Evolutionary conservation across 306 rosid species (phyloP), one percentile per base, ranked within the genome.

Genomic region (Sphenostylis stenocarpa): DNA sequence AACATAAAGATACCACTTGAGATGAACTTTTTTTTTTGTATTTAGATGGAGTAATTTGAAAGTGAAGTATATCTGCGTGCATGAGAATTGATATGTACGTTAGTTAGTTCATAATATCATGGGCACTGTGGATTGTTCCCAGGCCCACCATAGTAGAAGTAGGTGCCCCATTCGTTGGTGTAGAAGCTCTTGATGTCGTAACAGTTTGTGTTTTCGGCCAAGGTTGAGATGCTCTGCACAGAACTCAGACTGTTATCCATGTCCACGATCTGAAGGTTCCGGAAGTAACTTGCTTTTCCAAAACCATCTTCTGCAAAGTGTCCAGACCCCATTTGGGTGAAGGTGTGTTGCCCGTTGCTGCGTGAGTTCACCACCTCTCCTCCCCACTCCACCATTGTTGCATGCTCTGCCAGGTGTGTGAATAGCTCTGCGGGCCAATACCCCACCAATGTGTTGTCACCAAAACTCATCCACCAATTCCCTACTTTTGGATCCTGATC

Each of bases 391-490:
- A 94, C 98, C 97, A 90, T 90, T 0, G 93, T 94, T 1, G 97
- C 98, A 5, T 82, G 92, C 12, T 90, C 88, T 0, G 90, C 91
- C 33, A 94, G 73, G 85, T 94, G 97, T 2, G 96, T 90, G 81
- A 94, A 94, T 58, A 94, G 53, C 89, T 91, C 97, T 0, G 98
- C 94, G 0, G 98, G 97, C 98, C 98, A 94, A 38, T 94, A 94
- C 23, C 98, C 98, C 3, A 94, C 91, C 21, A 94, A 51, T 15
- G 85, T 85, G 67, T 83, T 86, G 8, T 88, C 96, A 0, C 97
- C 98, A 38, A 84, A 91, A 53, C 97, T 91, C 98, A 94, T 84
- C 98, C 98, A 94, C 98, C 98, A 94, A 17, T 91, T 94, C 20
- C 97, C 98, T 1, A 88, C 72, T 77, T 82, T 94, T 7, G 98